These are phyloP conservation scores for Piper longum DNA, from an alignment of 164 flowering plant species.

Conservation along the genomic window DNA sequence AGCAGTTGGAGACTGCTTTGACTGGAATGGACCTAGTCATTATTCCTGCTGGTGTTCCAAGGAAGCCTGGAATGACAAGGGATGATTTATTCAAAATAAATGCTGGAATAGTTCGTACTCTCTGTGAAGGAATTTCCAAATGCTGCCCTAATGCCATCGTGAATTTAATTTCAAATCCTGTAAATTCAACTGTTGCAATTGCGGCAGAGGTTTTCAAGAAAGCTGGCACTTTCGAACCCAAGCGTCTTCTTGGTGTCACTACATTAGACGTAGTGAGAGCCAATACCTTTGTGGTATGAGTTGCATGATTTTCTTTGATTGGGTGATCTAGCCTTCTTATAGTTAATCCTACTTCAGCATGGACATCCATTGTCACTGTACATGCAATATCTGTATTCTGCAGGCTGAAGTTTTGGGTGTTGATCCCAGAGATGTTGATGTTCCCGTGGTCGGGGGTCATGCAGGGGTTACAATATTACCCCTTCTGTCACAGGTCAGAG, in stretches of 20 bases:
- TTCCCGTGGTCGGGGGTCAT: slow-evolving; percentile 63
- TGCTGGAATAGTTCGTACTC: slow-evolving; percentile 91
- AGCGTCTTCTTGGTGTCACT: slow-evolving; percentile 58
- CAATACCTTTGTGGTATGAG: slow-evolving; percentile 74
- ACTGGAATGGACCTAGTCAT: slow-evolving; percentile 92
- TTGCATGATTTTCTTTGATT: background rate
- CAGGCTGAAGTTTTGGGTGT: slow-evolving; percentile 62
- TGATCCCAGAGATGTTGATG: slow-evolving; percentile 47
- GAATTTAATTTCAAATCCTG: slow-evolving; percentile 70
- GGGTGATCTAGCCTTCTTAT: too few species aligned
- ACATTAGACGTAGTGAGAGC: slow-evolving; percentile 79
- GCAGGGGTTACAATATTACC: slow-evolving; percentile 54
- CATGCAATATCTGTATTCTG: background rate
- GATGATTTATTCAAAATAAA: slow-evolving; percentile 94
- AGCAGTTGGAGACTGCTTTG: slow-evolving; percentile 72
- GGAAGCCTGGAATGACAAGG: slow-evolving; percentile 99
- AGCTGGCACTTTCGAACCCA: slow-evolving; percentile 71
- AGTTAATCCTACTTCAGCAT: background rate
- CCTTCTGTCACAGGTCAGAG: slow-evolving; percentile 44
- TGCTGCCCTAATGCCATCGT: slow-evolving; percentile 76
- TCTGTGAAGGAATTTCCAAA: slow-evolving; percentile 79
- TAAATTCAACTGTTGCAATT: slow-evolving; percentile 73
- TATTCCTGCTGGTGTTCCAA: slow-evolving; percentile 98
- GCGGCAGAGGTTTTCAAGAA: slow-evolving; percentile 81
- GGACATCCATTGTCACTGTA: too few species aligned